A percentile compares a stretch with the other conserved stretches of the same genome.
These are phyloP conservation scores for Quercus bicolor DNA, from an alignment of 306 rosid species.

Conservation along the genomic window DNA sequence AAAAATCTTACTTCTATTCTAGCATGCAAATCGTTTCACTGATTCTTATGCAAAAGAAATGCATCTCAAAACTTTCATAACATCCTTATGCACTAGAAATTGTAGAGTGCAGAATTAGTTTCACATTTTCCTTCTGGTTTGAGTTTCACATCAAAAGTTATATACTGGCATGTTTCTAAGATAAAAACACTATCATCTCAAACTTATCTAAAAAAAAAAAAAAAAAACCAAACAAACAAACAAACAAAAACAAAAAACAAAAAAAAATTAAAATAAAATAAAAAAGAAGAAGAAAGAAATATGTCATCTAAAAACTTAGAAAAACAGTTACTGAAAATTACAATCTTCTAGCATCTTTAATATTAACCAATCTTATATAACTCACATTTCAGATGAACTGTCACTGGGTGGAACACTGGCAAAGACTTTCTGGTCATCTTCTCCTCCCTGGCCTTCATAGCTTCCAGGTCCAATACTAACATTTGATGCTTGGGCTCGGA, in stretches of 20 bases:
- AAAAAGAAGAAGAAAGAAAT: no score
- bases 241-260: no score
- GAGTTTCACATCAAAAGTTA: neutral
- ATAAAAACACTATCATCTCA: neutral
- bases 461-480: constrained; percentile 67
- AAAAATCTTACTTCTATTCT: neutral
- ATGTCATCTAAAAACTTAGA: neutral
- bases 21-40: neutral
- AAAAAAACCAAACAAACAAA: no score
- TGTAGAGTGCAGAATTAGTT: neutral
- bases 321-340: neutral
- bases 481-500: constrained; percentile 74
- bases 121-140: neutral
- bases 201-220: neutral
- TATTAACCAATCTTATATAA: constrained; percentile 20
- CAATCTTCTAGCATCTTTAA: neutral
- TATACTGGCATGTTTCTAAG: neutral
- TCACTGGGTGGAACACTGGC: constrained; percentile 32
- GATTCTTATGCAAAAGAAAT: neutral
- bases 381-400: constrained; percentile 66
- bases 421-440: constrained; percentile 36
- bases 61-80: neutral
- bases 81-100: neutral
- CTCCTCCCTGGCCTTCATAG: constrained; percentile 49
- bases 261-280: no score